phyloP scores from a whole-genome alignment of 257 asterid species.

The Gynochthodes officinalis region DNA sequence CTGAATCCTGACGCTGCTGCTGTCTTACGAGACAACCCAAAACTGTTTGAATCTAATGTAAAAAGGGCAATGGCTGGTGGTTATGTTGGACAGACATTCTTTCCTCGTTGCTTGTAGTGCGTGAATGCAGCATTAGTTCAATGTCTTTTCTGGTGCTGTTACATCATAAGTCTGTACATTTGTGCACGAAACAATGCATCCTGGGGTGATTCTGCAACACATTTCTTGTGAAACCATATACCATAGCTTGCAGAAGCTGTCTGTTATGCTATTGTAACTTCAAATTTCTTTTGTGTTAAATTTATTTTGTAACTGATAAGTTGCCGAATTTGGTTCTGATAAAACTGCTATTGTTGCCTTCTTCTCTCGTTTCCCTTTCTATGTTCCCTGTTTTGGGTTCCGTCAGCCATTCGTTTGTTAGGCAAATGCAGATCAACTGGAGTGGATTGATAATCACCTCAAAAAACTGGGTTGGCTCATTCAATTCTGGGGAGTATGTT shows the following conservation, averaged over 20 bases:
- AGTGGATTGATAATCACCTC: neutral
- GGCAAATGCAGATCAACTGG: neutral
- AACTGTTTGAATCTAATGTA: conserved; percentile 77
- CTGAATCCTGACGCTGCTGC: conserved; percentile 95
- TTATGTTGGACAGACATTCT: conserved; percentile 77
- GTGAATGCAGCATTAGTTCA: conserved; percentile 26
- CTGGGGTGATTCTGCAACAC: conserved; percentile 26
- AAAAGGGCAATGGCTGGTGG: conserved; percentile 94
- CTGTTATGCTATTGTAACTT: conserved; percentile 24
- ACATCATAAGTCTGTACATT: conserved; percentile 36
- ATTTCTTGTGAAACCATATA: too few species aligned
- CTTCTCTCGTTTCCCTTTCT: neutral
- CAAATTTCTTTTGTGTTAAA: neutral
- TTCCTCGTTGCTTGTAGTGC: conserved; percentile 64
- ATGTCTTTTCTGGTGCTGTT: conserved; percentile 25
- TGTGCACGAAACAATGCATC: conserved; percentile 25
- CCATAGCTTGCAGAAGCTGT: conserved; percentile 14
- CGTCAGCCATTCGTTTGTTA: neutral
- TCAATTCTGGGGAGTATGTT: too few species aligned
- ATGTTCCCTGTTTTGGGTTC: neutral
- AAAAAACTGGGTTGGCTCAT: neutral
- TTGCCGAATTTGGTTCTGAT: conserved; percentile 10
- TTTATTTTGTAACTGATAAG: conserved; percentile 15
- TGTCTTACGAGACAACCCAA: conserved; percentile 82
- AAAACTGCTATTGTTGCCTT: neutral